Evolutionary conservation across 129 eudicot species (phyloP).

Genomic region (Saposhnikovia divaricata): DNA sequence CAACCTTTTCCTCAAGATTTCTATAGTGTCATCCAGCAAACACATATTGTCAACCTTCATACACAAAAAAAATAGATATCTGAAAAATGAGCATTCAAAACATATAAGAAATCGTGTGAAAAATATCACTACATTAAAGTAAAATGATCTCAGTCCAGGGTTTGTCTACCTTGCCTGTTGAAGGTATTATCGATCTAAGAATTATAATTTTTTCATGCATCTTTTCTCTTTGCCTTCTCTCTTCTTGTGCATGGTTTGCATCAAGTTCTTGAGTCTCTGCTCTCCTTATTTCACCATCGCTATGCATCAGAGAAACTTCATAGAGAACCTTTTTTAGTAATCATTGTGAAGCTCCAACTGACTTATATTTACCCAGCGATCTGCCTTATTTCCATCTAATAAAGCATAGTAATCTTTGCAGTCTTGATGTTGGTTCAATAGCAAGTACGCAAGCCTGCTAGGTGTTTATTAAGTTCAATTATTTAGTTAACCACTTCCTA

Average conservation of each 20-base stretch:
- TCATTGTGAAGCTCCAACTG: constrained; percentile 35
- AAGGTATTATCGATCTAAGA: too few relatives aligned
- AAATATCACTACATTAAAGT: background rate
- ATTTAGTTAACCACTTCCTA: too few relatives aligned
- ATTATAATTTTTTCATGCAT: too few relatives aligned
- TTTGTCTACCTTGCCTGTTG: too few relatives aligned
- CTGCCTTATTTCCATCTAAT: constrained; percentile 43
- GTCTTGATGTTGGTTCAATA: too few relatives aligned
- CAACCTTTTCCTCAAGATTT: constrained; percentile 50
- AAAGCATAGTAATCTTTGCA: constrained; percentile 22
- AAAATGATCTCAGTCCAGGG: too few relatives aligned
- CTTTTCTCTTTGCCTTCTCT: too few relatives aligned
- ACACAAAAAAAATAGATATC: background rate
- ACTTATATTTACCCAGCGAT: background rate
- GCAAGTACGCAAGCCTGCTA: too few relatives aligned
- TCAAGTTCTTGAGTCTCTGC: too few relatives aligned
- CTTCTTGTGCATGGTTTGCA: too few relatives aligned
- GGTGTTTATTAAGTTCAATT: too few relatives aligned
- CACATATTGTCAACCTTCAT: too few relatives aligned
- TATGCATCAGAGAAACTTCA: constrained; percentile 21
- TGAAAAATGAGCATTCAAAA: background rate
- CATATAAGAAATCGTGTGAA: background rate
- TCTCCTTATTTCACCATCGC: constrained; percentile 9
- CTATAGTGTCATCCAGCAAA: background rate
- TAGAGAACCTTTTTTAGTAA: constrained; percentile 45